Percentiles rank a stretch among this genome's conserved stretches.
Conservation (phyloP, 495 filamentous ascomycete species). For the Annulohypoxylon nitens region DNA sequence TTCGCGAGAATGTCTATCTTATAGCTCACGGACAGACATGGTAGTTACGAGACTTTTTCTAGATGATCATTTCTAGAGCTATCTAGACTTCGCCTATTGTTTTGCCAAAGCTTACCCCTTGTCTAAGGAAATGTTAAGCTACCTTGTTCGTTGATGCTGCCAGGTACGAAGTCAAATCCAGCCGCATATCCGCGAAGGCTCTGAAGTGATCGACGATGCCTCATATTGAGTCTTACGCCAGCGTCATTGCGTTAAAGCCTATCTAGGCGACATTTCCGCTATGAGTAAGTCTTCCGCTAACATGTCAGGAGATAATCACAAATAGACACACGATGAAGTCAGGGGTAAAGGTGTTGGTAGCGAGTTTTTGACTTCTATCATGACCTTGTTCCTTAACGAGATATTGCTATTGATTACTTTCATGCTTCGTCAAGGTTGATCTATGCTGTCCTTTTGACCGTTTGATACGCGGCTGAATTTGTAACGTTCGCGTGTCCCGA, state of each 20-base stretch:
- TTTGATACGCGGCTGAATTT: constrained; percentile 6
- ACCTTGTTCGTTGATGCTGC: constrained; percentile 11
- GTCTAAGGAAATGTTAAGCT: neutral
- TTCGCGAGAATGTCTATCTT: constrained; percentile 23
- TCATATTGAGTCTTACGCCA: neutral
- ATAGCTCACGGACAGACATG: constrained; percentile 8
- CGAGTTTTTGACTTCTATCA: neutral
- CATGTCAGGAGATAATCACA: neutral
- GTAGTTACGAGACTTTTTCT: neutral
- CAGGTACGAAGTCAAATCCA: neutral
- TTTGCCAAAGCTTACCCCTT: neutral
- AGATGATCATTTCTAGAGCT: constrained; percentile 6
- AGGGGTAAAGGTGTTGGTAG: constrained; percentile 7
- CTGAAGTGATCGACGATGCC: neutral
- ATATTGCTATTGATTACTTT: constrained; percentile 12
- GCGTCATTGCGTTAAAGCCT: neutral
- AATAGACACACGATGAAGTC: neutral
- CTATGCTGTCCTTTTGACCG: constrained; percentile 10
- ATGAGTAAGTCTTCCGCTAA: constrained; percentile 4
- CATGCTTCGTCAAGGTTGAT: neutral
- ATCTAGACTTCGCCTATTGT: neutral
- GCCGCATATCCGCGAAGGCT: constrained; percentile 5
- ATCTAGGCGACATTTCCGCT: neutral
- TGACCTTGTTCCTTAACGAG: constrained; percentile 9
- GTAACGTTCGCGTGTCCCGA: constrained; percentile 13